Base-by-base conservation (phyloP, 371 early-diverging fungal species). In the Smittium mucronatum region DNA sequence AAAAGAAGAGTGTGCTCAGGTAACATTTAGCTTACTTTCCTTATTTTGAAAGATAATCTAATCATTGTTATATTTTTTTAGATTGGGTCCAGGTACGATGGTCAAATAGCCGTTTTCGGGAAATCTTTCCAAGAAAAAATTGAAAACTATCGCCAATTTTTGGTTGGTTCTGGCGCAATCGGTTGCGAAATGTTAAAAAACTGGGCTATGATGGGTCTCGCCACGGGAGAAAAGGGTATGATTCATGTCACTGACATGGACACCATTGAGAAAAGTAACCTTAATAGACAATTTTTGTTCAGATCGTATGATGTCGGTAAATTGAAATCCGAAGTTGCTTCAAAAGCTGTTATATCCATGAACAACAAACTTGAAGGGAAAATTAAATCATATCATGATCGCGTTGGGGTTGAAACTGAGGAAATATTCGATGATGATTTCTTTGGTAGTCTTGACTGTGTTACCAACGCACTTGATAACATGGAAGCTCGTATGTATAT, bases 161-260 rank as follows among this genome's bases (percentile, higher is more conserved):
- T 99, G 36, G 99, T 99, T 36, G 99, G 99, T 64, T 91, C 99
- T 59, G 99, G 99, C 64, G 99, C 99, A 5, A 99, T 99, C 78
- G 99, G 99, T 65, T 99, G 99, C 83, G 99, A 99, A 81, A 98
- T 99, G 95, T 85, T 99, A 64, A 99, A 99, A 85, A 99, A 99
- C 82, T 96, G 98, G 92, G 93, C 94, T 32, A 90, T 99, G 95
- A 93, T 98, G 87, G 99, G 99, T 61, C 80, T 99, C 59, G 98
- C 95, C 32, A 81, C 88, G 11, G 95, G 95, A 35, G 84, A 86
- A 47, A 79, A 89, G 21, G 98, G 98, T 28, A 80, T 81, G 32
- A 84, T 99, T 59, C 83, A 86, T 72, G 84, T 99, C 60, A 99
- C 99, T 17, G 99, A 99, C 80, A 99, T 99, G 99, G 92, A 92